Evolutionary conservation across 1,284 basidiomycete species (phyloP), one percentile per base, ranked within the genome.

Genomic region (Tilletiopsis washingtonensis): DNA sequence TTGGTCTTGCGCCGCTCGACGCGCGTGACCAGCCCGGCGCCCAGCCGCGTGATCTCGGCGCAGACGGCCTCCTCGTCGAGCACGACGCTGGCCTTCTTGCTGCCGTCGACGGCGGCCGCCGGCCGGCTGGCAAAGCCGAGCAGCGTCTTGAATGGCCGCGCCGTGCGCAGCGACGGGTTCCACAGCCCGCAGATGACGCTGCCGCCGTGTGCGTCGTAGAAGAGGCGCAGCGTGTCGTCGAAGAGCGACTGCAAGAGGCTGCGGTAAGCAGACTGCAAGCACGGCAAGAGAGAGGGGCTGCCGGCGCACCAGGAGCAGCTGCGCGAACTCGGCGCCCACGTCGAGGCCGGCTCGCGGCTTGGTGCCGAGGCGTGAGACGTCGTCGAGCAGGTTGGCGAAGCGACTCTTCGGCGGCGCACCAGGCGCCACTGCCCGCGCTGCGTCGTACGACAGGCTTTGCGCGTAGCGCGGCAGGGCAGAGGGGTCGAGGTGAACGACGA

Each of bases 181-280:
- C 90, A 97, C 1, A 96, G 81, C 0, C 81, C 84, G 5, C 88
- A 91, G 47, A 93, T 83, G 6, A 78, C 76, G 20, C 47, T 51
- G 0, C 93, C 91, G 14, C 94, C 94, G 32, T 84, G 79, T 0
- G 79, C 76, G 65, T 98, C 93, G 66, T 84, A 82, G 78, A 97
- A 98, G 44, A 94, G 79, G 47, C 86, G 80, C 59, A 88, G 80
- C 0, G 84, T 84, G 61, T 90, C 85, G 5, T 80, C 78, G 74
- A 88, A 94, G 4, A 82, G 74, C n/a, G 79, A 77, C 84, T 90
- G 61, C 4, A 56, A 5, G 29, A 9, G 29, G 29, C 9, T 42
- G 20, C 6, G 40, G 21, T 5, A 23, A 6, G 39, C 12, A 37
- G 41, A 20, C 48, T n/a, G 5, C 19, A 26, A 27, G 40, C 9